These are phyloP conservation scores for Mortierella sp. DNA, from an alignment of 371 early-diverging fungal species.

Conservation along the genomic window DNA sequence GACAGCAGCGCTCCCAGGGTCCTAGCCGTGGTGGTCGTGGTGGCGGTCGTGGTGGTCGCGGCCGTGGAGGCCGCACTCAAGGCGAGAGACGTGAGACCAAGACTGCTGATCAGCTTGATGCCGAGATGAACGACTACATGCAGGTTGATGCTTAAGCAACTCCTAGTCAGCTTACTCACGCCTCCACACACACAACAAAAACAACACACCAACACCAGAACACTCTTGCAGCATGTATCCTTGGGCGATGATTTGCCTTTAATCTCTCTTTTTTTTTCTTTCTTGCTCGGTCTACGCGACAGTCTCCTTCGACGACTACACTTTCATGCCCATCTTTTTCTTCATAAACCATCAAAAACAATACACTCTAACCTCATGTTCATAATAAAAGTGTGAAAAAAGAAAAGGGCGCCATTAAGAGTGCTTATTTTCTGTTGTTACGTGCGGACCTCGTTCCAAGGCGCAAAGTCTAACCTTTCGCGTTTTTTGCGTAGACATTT, in stretches of 20 bases:
- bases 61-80: conserved; percentile 51
- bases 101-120: conserved; percentile 77
- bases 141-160: conserved; percentile 57
- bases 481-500: too few relatives aligned
- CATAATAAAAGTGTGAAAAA: conserved; percentile 12
- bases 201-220: neutral
- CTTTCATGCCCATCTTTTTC: neutral
- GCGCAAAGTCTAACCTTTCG: too few relatives aligned
- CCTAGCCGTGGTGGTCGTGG: conserved; percentile 33
- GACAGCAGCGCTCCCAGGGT: conserved; percentile 34
- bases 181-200: neutral
- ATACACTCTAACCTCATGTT: neutral
- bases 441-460: too few relatives aligned
- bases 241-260: neutral
- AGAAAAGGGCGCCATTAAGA: neutral
- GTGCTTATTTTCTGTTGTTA: too few relatives aligned
- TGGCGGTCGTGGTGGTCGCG: conserved; percentile 53
- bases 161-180: too few relatives aligned
- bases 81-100: conserved; percentile 59
- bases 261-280: neutral
- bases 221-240: neutral
- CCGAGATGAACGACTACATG: conserved; percentile 85
- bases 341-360: neutral
- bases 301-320: neutral
- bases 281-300: neutral